Base-by-base conservation (phyloP, 192 early-diverging fungal genomes). In the Helicostylum pulchrum region DNA sequence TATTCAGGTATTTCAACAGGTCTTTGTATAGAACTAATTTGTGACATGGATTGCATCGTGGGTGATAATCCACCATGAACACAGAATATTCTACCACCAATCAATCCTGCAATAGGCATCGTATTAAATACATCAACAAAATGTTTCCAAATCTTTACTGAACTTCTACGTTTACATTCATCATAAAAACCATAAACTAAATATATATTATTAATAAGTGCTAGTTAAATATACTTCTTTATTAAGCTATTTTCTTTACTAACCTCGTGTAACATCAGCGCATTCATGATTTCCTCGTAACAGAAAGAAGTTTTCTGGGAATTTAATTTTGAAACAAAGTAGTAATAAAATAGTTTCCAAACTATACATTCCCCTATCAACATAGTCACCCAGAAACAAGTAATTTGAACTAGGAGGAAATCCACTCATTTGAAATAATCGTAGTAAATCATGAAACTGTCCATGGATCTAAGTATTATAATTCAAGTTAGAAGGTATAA, bases 301-400 rank as follows among this genome's bases (percentile, higher is more conserved):
- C 20, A 98, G 68, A 71, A 96, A 96, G 75, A 98, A 98, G 79
- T 94, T 98, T 67, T 95, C 94, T 0, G 92, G 92, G 70, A 91
- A 94, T 75, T 98, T 96, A 75, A 98, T 90, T 77, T 99, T 99
- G 83, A 92, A 99, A 75, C 90, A 92, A 53, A 99, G 85, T 58
- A 99, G 79, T 62, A 99, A 74, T 26, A 93, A 78, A 59, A 99
- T 96, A 7, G 94, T 99, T 73, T 99, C 96, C 48, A 99, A 79
- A 66, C 86, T 89, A 78, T 92, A 88, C 77, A 95, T 97, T 56
- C 96, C 96, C 44, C 96, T 86, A 78, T 99, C 96, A 9, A 99
- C 96, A 78, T 99, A 99, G 77, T 99, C 96, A 21, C 94, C 92
- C 15, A 97, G 60, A 68, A 95, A 98, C 64, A 96, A 77, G 76